Base-by-base conservation (phyloP, 176 grass and related monocot genomes). In the Otatea glauca region DNA sequence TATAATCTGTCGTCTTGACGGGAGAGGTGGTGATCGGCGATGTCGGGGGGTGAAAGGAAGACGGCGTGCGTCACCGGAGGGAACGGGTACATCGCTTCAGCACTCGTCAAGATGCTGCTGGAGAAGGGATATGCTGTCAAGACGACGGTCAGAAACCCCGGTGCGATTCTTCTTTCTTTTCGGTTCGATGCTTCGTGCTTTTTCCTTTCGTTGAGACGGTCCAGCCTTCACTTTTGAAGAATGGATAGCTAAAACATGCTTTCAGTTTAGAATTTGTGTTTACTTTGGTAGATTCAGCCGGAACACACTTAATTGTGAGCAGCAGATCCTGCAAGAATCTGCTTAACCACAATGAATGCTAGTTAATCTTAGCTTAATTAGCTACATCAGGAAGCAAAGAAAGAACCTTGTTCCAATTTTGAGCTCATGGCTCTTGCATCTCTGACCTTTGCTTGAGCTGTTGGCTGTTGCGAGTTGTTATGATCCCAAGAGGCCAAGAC, bases 61-160 rank as follows among this genome's bases (percentile, higher is more conserved):
- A 81, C 27, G 16, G 93, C 63, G 17, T 92, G 93, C 56, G 94
- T 96, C 3, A 96, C 94, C 42, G 94, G 94, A 25, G 94, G 87
- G 27, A 93, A 69, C 41, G 94, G 94, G 3, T 91, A 80, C 70
- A 88, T 96, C 6, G 89, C 91, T 4, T 94, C 92, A 0, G 72
- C 41, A 14, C 88, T 94, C n/a, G 76, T 92, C 85, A 92, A 90
- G 74, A 81, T 86, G 47, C 53, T 97, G 60, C 85, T 94, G 39
- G 6, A 89, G 87, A 97, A 85, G 27, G 89, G 89, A 0, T 97
- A 92, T 17, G 65, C 79, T 61, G 82, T 93, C 20, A 93, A 89
- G 41, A 84, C 91, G 9, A 97, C 94, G 0, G 88, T 92, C 80
- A 87, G 94, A 73, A 87, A 94, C 70, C 89, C 89, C 8, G 87